A percentile compares a stretch with the other conserved stretches of the same genome.
phyloP scores from a whole-genome alignment of 1,284 basidiomycete species.

The Ustilago sp. region DNA sequence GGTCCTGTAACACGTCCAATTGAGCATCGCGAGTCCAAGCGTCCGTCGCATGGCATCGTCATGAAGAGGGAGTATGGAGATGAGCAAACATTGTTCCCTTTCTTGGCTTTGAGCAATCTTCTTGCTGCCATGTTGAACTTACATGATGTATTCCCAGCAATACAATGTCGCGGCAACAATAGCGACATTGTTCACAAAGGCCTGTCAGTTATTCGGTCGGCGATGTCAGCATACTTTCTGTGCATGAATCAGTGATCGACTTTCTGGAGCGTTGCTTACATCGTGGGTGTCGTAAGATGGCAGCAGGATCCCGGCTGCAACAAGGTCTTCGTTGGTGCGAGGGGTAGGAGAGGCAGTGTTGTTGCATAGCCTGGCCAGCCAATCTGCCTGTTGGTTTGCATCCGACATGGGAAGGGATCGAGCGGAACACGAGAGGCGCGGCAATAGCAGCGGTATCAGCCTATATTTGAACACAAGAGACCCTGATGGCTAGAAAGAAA shows the following conservation, averaged over 20 bases:
- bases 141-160: conserved; percentile 45
- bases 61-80: neutral
- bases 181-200: conserved; percentile 20
- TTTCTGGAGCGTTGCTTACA: conserved; percentile 13
- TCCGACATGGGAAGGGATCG: conserved; percentile 1
- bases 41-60: neutral
- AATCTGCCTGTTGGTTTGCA: neutral
- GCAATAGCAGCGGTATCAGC: neutral
- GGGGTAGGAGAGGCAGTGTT: neutral
- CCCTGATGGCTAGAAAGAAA: too few species aligned
- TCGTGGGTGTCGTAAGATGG: conserved; percentile 15
- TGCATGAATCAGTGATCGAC: neutral
- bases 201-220: neutral
- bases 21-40: neutral
- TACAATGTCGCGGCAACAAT: conserved; percentile 34
- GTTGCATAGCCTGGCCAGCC: conserved; percentile 20
- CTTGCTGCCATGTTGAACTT: neutral
- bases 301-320: conserved; percentile 8
- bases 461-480: neutral
- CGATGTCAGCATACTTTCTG: neutral
- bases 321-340: neutral
- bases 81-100: neutral
- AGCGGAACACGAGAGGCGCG: neutral
- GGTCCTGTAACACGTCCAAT: conserved; percentile 13
- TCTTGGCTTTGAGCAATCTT: neutral